Percentiles rank a stretch among this genome's conserved stretches.
These are phyloP conservation scores for Dioscorea cayenensis DNA, from an alignment of 116 monocot genomes.

Conservation along the genomic window DNA sequence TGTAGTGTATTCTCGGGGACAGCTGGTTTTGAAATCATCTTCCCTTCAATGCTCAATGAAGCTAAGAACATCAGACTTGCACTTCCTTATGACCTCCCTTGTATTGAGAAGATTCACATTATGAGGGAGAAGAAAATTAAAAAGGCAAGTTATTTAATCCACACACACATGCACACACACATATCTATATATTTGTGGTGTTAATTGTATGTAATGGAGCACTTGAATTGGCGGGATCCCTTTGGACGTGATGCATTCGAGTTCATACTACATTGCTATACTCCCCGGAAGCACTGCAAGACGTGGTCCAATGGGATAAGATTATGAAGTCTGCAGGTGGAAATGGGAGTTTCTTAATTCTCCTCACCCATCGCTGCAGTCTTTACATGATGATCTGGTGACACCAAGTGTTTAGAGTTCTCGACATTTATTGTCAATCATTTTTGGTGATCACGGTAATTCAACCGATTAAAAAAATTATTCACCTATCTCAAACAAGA, in stretches of 20 bases:
- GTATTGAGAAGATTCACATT: conserved; percentile 10
- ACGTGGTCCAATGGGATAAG: conserved; percentile 22
- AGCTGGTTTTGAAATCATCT: conserved; percentile 24
- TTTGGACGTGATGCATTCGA: conserved; percentile 21
- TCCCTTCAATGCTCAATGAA: conserved; percentile 27
- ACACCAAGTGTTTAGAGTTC: conserved; percentile 25
- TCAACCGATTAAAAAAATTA: too few species aligned
- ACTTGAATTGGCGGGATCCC: conserved; percentile 19
- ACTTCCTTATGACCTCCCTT: conserved; percentile 19
- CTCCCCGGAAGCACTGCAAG: conserved; percentile 25
- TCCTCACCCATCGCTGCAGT: conserved; percentile 22
- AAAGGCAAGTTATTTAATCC: conserved; percentile 3
- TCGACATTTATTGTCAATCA: background rate
- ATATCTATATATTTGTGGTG: background rate
- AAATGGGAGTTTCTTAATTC: conserved; percentile 25
- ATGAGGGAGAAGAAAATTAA: conserved; percentile 24
- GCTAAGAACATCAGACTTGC: conserved; percentile 24
- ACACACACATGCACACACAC: too few species aligned
- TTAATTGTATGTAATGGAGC: too few species aligned
- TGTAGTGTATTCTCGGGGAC: too few species aligned
- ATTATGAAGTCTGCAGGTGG: conserved; percentile 21
- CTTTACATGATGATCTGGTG: conserved; percentile 25
- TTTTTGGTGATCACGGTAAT: background rate
- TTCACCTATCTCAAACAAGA: too few species aligned
- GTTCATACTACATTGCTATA: conserved; percentile 24